Conservation (phyloP, 192 early-diverging fungal species). For the Helicostylum pulchrum region DNA sequence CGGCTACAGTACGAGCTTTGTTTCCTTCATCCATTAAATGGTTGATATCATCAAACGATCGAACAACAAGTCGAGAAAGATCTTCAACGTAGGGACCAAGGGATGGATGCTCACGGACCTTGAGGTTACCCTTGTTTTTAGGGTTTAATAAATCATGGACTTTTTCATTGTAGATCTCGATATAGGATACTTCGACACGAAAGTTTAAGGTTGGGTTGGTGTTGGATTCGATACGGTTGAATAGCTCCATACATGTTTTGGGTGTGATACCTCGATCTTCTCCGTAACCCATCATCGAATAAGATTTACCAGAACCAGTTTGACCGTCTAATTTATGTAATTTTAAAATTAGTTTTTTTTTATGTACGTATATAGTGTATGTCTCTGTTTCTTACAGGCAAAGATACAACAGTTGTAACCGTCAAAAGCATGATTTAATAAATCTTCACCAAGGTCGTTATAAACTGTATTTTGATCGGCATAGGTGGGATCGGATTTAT, state of each 20-base stretch:
- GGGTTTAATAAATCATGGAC: conserved; percentile 81
- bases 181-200: conserved; percentile 79
- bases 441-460: conserved; percentile 67
- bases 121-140: conserved; percentile 64
- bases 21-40: conserved; percentile 77
- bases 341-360: conserved; percentile 9
- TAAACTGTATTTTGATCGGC: conserved; percentile 78
- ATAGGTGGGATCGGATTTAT: conserved; percentile 54
- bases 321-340: conserved; percentile 59
- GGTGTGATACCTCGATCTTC: conserved; percentile 87
- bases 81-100: conserved; percentile 91
- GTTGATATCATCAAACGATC: conserved; percentile 61
- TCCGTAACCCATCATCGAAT: conserved; percentile 70
- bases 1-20: conserved; percentile 81
- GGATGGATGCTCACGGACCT: conserved; percentile 78
- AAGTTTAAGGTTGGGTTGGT: conserved; percentile 46
- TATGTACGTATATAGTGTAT: conserved; percentile 3
- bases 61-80: conserved; percentile 79
- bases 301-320: conserved; percentile 74
- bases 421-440: conserved; percentile 83
- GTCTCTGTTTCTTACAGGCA: conserved; percentile 62
- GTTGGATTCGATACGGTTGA: conserved; percentile 55
- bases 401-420: too few species aligned
- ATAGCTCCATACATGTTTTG: conserved; percentile 73
- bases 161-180: conserved; percentile 89